These are phyloP conservation scores for Camelina sativa DNA, from an alignment of 345 rosid genomes.

Conservation along the genomic window DNA sequence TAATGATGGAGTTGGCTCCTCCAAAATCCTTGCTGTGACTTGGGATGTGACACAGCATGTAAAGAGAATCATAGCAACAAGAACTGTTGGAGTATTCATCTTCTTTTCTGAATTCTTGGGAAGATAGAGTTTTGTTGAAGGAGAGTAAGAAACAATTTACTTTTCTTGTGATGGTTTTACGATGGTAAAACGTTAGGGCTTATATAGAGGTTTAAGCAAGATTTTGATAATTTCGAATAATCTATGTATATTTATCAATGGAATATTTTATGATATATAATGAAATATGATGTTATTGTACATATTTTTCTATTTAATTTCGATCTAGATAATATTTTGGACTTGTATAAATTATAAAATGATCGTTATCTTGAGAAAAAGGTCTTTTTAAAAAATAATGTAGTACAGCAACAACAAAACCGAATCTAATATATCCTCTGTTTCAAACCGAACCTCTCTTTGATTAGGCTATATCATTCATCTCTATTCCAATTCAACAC, in stretches of 20 bases:
- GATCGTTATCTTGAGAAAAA: background rate
- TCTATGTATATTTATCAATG: background rate
- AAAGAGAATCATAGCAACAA: conserved; percentile 8
- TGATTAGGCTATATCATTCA: background rate
- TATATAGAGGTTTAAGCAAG: background rate
- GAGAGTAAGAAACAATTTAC: background rate
- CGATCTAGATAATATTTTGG: background rate
- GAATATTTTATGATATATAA: background rate
- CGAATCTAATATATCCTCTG: too few species aligned
- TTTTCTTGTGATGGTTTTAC: background rate
- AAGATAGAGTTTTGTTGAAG: background rate
- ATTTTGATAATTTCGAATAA: conserved; percentile 2
- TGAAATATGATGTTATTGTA: background rate
- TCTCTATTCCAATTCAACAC: background rate
- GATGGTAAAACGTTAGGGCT: background rate
- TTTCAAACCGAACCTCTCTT: background rate
- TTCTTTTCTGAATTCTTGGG: background rate
- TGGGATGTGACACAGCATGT: conserved; percentile 28
- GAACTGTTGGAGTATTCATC: conserved; percentile 15
- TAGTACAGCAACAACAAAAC: background rate
- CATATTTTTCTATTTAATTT: background rate
- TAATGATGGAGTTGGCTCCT: conserved; percentile 9
- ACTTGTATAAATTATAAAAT: background rate
- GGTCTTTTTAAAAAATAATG: too few species aligned
- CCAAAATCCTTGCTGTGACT: background rate